Percentiles rank a stretch among this genome's conserved stretches.
phyloP scores from a whole-genome alignment of 768 basidiomycete genomes.

The Serpula lacrymans region DNA sequence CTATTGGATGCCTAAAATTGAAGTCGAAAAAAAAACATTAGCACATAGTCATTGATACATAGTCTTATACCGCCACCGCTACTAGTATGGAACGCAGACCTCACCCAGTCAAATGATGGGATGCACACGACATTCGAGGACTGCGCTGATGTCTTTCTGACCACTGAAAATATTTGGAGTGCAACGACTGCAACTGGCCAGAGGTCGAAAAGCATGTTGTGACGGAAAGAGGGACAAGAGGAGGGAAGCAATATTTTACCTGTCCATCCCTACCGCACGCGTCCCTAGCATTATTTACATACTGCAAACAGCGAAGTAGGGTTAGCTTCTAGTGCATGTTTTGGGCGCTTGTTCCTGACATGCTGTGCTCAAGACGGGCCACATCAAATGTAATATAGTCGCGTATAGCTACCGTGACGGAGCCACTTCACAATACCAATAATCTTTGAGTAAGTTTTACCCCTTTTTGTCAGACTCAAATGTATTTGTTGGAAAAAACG shows the following conservation, averaged over 20 bases:
- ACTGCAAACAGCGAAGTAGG: too few species aligned
- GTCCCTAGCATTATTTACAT: too few species aligned
- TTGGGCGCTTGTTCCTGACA: slow-evolving; percentile 9
- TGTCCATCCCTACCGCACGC: too few species aligned
- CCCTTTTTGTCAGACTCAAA: too few species aligned
- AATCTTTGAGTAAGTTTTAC: too few species aligned
- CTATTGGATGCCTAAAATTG: slow-evolving; percentile 32
- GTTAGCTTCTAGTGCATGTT: not conserved
- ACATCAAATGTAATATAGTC: too few species aligned
- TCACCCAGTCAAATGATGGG: slow-evolving; percentile 24
- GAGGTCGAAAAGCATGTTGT: slow-evolving; percentile 11
- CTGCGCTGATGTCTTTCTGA: slow-evolving; percentile 20
- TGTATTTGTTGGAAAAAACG: too few species aligned
- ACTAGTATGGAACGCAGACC: slow-evolving; percentile 2
- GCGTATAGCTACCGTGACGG: too few species aligned
- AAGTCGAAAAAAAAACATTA: not conserved
- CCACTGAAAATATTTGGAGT: slow-evolving; percentile 13
- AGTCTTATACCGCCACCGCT: too few species aligned
- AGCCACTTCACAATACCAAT: too few species aligned
- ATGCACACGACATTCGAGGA: slow-evolving; percentile 18
- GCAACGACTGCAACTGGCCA: slow-evolving; percentile 15
- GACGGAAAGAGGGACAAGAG: not conserved
- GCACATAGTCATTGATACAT: not conserved
- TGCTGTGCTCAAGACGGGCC: too few species aligned
- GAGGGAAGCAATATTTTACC: not conserved